Conservation (phyloP, 495 filamentous ascomycete species). For the Aspergillus kassunensis region DNA sequence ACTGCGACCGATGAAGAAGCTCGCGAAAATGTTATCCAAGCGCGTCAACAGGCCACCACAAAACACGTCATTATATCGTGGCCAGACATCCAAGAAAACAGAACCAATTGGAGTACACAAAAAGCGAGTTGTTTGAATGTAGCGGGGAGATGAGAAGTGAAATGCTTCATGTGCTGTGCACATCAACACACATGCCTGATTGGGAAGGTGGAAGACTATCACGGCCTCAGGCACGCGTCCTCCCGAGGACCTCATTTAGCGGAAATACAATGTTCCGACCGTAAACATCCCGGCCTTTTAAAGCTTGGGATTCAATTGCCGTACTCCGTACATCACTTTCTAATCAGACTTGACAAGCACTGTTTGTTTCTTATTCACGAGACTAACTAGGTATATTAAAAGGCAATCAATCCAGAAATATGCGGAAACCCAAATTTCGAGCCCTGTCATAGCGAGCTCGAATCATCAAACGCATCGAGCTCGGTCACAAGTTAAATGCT, state of each 20-base stretch:
- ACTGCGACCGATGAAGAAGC: slow-evolving; percentile 12
- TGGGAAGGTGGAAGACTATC: slow-evolving; percentile 17
- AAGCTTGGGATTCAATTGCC: no score
- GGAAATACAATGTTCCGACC: no score
- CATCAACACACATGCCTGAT: slow-evolving; percentile 39
- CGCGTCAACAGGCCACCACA: background rate
- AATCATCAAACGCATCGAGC: slow-evolving; percentile 29
- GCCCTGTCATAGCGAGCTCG: no score
- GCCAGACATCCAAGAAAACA: slow-evolving; percentile 7
- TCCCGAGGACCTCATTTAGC: background rate
- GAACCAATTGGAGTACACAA: slow-evolving; percentile 26
- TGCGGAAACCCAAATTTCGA: no score
- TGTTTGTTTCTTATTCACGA: no score
- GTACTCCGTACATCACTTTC: no score
- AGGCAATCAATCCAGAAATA: no score
- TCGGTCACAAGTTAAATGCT: slow-evolving; percentile 22
- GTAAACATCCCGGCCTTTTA: no score
- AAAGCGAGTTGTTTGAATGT: background rate
- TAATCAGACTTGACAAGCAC: no score
- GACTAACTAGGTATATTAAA: no score
- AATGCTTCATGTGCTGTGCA: background rate
- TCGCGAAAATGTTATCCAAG: background rate
- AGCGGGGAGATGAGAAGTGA: slow-evolving; percentile 21
- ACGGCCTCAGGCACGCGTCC: slow-evolving; percentile 8
- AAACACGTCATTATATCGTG: slow-evolving; percentile 7